These are phyloP conservation scores for Plenodomus biglobosus DNA, from an alignment of 2,329 filamentous ascomycete genomes.

Conservation along the genomic window DNA sequence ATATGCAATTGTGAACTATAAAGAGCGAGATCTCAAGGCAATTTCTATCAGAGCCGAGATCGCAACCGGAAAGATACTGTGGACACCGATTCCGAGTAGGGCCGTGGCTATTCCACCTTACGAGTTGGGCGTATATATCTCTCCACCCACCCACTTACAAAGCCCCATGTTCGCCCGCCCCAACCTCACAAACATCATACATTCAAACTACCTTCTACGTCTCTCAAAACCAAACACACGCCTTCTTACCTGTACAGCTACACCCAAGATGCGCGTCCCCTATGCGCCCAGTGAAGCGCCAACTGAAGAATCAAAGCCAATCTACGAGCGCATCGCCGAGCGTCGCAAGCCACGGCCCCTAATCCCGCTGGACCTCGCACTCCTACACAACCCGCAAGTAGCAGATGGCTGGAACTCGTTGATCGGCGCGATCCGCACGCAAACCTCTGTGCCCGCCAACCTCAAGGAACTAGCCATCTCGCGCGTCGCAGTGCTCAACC, in stretches of 20 bases:
- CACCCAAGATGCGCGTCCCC: conserved; percentile 55
- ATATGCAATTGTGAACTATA: too few species aligned
- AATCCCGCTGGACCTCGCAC: conserved; percentile 58
- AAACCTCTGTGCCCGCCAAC: conserved; percentile 51
- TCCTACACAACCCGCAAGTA: conserved; percentile 58
- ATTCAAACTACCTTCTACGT: not conserved
- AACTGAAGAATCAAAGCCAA: conserved; percentile 50
- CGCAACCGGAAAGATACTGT: not conserved
- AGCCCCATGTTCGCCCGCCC: conserved; percentile 1
- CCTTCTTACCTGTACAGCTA: conserved; percentile 7
- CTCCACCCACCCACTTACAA: not conserved
- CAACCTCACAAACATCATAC: not conserved
- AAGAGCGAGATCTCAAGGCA: too few species aligned
- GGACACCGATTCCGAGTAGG: not conserved
- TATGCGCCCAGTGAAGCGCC: conserved; percentile 55
- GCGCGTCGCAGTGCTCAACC: conserved; percentile 78
- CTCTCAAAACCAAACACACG: not conserved
- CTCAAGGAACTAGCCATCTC: conserved; percentile 78
- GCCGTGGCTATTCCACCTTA: conserved; percentile 1
- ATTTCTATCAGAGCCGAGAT: not conserved
- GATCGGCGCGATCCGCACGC: conserved; percentile 58
- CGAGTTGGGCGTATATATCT: conserved; percentile 5
- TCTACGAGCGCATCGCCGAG: conserved; percentile 56
- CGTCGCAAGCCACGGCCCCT: conserved; percentile 55
- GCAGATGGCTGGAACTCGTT: conserved; percentile 63